Base-by-base conservation (phyloP, 768 basidiomycete genomes). In the Kwoniella pini region DNA sequence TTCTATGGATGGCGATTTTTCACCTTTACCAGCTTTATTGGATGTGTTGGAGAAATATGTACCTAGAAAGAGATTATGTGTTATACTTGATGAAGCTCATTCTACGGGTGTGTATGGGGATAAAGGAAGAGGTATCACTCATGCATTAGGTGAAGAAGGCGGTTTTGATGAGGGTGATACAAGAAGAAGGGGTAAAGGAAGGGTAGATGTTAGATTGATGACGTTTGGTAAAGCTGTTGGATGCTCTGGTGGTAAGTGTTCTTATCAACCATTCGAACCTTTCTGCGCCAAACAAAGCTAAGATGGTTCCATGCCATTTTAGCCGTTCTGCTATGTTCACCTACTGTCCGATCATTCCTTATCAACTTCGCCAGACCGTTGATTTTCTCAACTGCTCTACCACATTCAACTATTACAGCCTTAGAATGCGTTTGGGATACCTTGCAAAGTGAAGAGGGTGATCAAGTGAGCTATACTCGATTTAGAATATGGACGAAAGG, bases 161-260 rank as follows among this genome's bases (percentile, higher is more conserved):
- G 31, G 60, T 43, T 43, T 26, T 42, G 57, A 50, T 24, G 12
- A 44, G 10, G 6, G 22, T 28, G 39, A 19, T 43, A 39, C 44
- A 46, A n/a, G 45, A 26, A 36, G 15, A 31, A 53, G 33, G 31
- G 78, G 93, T 38, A 87, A 89, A 71, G 75, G 83, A 12, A 83
- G 85, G 57, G 86, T 96, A 12, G 80, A 89, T 10, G 88, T 87
- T 17, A 81, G 93, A 43, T 79, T 97, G 40, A 88, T 90, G 75
- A 98, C 94, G 0, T 97, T 97, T 78, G 93, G 94, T 1, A 97
- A 98, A 77, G 91, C 90, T 0, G 80, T 95, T 40, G 90, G 87
- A 13, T 86, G 86, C 3, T 87, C 86, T 0, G 94, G 93, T 70
- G 91, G 94, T 92, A 59, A 64, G 89, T 82, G 22, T n/a, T 50